Conservation (phyloP, 2,329 filamentous ascomycete species). For the Penicillium crustosum region DNA sequence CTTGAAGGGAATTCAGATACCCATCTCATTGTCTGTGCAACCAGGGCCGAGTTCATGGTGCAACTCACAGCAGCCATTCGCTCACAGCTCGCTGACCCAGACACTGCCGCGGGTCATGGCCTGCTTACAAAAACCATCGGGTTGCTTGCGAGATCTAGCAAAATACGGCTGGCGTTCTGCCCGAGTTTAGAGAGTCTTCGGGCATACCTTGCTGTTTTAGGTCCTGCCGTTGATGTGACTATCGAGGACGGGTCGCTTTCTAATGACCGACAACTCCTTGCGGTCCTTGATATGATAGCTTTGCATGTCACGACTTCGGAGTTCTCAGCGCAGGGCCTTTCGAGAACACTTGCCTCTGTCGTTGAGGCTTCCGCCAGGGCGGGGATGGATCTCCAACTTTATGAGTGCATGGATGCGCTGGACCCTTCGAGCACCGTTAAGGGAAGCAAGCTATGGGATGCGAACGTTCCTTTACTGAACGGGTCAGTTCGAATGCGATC, state of each 20-base stretch:
- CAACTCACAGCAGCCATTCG: conserved; percentile 55
- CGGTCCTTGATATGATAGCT: conserved; percentile 43
- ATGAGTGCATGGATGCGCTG: conserved; percentile 41
- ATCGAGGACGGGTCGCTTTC: background rate
- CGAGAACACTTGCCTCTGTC: conserved; percentile 43
- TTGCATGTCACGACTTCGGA: conserved; percentile 47
- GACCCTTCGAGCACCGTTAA: conserved; percentile 30
- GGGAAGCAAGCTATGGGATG: conserved; percentile 44
- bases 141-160: conserved; percentile 66
- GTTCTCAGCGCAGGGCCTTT: conserved; percentile 51
- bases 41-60: conserved; percentile 63
- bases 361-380: conserved; percentile 39
- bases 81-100: conserved; percentile 17
- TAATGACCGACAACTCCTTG: conserved; percentile 29
- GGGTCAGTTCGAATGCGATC: conserved; percentile 53
- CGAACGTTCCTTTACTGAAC: conserved; percentile 63
- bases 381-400: conserved; percentile 38
- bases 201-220: conserved; percentile 66
- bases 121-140: conserved; percentile 66
- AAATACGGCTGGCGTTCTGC: conserved; percentile 69
- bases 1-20: conserved; percentile 57
- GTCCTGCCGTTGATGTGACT: background rate
- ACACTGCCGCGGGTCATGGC: conserved; percentile 29
- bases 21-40: conserved; percentile 69
- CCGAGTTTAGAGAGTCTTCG: conserved; percentile 75